Base-by-base conservation (phyloP, 352 stramenopile genomes). In the Phytophthora cactorum region DNA sequence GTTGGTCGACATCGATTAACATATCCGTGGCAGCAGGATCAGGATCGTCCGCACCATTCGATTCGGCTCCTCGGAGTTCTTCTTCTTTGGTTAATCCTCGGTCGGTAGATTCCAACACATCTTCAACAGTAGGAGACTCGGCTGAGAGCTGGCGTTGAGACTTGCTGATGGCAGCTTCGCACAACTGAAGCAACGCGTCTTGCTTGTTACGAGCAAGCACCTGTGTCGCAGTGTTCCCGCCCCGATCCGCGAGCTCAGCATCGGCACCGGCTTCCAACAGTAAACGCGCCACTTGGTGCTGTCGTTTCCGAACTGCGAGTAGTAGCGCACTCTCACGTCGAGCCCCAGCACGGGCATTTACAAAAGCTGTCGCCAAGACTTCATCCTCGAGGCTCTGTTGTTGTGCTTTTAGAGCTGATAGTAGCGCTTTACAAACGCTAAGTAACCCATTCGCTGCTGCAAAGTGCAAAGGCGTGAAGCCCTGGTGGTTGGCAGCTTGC, bases 391-490 rank as follows among this genome's bases (percentile, higher is more conserved):
- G 52, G 11, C 1, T 39, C 31, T 84, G 63, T 5, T 68, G 43
- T 10, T 75, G 53, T 59, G 70, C 72, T 29, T 75, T 68, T 29
- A 92, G 60, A 15, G 57, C 49, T 9, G 69, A 34, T 31, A 89
- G 39, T 61, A 91, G 72, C 14, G 45, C 60, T 36, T 79, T 60
- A 14, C 68, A 79, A 5, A 79, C 70, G 1, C 17, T 25, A 9
- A 76, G 31, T 12, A 90, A 65, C 2, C 79, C 79, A 50, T 90
- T 77, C 10, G 67, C 65, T 0, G 84, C 74, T 22, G 80, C 79
- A 66, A 78, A 87, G 49, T 92, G 86, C 51, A 94, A 71, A 11
- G 84, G 70, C 14, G 86, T 88, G 60, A 89, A 79, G 0, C 82
- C 82, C 28, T 90, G 79, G 12, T 43, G 52, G 52, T 91, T 91